Evolutionary conservation across 495 filamentous ascomycete species (phyloP), one percentile per base, ranked within the genome.

Genomic region (Pseudoneurospora amorphoporcata): DNA sequence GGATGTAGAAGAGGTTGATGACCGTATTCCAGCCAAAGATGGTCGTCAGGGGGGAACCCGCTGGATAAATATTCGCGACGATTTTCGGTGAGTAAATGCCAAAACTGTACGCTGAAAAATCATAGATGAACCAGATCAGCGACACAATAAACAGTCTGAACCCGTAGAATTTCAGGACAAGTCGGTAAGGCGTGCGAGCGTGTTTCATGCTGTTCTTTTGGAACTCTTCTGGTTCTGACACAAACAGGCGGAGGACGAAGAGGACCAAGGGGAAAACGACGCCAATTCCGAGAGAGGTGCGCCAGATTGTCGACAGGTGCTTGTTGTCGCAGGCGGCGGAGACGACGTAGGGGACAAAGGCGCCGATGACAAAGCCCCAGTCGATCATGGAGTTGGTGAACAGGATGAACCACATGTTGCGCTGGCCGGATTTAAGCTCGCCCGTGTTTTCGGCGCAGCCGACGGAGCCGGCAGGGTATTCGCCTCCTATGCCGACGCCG

Each of bases 321-420:
- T 85, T 76, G 76, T 93, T 89, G 17, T 88, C 86, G 68, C 85
- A 90, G 58, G 91, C 90, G 71, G 91, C 85, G 7, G 91, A 88
- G 16, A 95, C 82, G 42, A 95, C 82, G 71, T 87, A 86, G 0
- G 92, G 91, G 3, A 93, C 89, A 68, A 97, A 86, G 0, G 92
- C 88, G 3, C 92, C 89, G 53, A 92, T 81, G 4, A 95, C 91
- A 69, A 92, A 95, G 0, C 90, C 93, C 84, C 83, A 86, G 79
- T 97, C 92, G 73, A 98, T 96, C 83, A 92, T 90, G 41, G 92
- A 87, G 82, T 97, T 97, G 61, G 94, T 98, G 81, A 96, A 97
- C 75, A 96, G 85, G 77, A 96, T 93, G 81, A 97, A 98, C 92
- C 92, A 97, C 29, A 90, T 87, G 76, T 97, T 95, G 16, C 94